phyloP scores from a whole-genome alignment of 176 grass and related monocot genomes.

The Oropetium thomaeum region DNA sequence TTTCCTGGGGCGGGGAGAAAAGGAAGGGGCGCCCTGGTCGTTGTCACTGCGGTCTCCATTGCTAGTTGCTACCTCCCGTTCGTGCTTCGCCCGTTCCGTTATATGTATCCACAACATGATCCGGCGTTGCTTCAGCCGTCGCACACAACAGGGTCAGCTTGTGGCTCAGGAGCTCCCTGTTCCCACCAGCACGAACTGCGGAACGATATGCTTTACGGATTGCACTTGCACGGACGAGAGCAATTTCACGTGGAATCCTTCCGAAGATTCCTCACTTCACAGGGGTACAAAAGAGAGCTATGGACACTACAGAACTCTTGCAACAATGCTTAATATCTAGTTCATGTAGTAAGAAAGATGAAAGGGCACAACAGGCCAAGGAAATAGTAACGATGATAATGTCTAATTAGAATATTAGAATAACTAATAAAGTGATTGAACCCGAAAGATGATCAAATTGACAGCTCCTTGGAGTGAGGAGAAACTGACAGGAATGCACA shows the following conservation, averaged over 20 bases:
- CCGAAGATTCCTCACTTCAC: not conserved
- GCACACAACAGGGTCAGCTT: not conserved
- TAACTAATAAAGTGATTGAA: not conserved
- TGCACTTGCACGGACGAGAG: not conserved
- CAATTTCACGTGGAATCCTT: not conserved
- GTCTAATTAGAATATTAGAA: not conserved
- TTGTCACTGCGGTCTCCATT: slow-evolving; percentile 45
- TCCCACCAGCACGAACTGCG: not conserved
- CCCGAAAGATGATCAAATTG: not conserved
- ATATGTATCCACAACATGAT: no score
- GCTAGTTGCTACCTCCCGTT: not conserved
- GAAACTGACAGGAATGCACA: not conserved
- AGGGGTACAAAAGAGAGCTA: not conserved
- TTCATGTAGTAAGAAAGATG: not conserved
- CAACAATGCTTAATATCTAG: not conserved
- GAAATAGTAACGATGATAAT: not conserved
- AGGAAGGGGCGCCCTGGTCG: not conserved
- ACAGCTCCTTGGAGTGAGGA: not conserved
- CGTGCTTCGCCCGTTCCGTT: not conserved
- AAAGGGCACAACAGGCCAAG: not conserved
- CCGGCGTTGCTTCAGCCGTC: not conserved
- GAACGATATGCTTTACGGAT: not conserved
- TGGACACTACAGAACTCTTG: not conserved
- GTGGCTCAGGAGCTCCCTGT: not conserved
- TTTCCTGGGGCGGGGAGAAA: not conserved